These are phyloP conservation scores for Nigrospora osmanthi DNA, from an alignment of 2,329 filamentous ascomycete genomes.

Conservation along the genomic window DNA sequence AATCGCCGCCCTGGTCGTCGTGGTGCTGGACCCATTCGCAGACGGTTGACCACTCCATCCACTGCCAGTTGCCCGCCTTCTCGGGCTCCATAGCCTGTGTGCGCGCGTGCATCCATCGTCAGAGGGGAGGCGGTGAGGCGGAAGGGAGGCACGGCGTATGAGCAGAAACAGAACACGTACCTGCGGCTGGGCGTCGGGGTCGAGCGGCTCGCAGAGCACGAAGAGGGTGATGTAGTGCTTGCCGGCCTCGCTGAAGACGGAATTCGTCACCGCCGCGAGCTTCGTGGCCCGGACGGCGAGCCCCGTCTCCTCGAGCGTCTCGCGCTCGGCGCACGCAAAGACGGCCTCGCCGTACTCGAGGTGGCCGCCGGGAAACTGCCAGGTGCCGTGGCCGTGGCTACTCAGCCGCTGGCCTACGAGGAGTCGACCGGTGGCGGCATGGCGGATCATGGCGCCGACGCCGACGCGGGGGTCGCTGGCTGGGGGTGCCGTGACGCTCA, in stretches of 20 bases:
- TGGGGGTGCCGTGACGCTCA: too few species aligned
- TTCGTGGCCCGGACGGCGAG: conserved; percentile 1
- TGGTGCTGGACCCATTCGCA: too few species aligned
- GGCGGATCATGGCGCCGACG: conserved; percentile 1
- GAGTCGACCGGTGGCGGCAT: not conserved
- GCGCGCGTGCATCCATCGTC: too few species aligned
- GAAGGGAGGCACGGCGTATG: too few species aligned
- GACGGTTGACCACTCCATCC: too few species aligned
- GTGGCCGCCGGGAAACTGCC: conserved; percentile 8
- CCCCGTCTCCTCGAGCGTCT: conserved; percentile 10
- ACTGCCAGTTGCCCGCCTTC: too few species aligned
- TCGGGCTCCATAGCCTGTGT: too few species aligned
- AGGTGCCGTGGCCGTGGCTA: conserved; percentile 1
- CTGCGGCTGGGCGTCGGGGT: not conserved
- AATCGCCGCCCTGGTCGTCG: too few species aligned
- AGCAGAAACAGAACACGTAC: too few species aligned
- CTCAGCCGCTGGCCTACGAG: not conserved
- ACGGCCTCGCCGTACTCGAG: conserved; percentile 8
- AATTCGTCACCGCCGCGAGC: conserved; percentile 8
- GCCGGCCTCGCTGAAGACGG: conserved; percentile 3
- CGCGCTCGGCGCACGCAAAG: conserved; percentile 7
- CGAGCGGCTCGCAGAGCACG: not conserved
- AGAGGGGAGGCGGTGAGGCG: too few species aligned
- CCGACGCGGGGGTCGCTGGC: conserved; percentile 1
- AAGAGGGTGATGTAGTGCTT: conserved; percentile 11